A percentile compares a stretch with the other conserved stretches of the same genome.
Evolutionary conservation across 2,329 filamentous ascomycete species (phyloP).

Genomic region (Trichoderma simmonsii): DNA sequence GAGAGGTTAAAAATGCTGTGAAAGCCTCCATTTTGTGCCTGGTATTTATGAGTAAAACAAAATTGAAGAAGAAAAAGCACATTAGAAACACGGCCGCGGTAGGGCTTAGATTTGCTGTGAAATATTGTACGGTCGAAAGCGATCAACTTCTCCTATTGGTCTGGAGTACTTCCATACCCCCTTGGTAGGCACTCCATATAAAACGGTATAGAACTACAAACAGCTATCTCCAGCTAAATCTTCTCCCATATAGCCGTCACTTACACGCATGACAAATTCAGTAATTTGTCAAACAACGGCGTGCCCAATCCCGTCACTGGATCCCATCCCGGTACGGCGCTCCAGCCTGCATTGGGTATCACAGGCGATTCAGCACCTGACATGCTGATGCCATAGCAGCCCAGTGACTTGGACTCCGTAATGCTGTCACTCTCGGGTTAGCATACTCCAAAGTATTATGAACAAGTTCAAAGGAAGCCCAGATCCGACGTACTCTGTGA

Average conservation of each 20-base stretch:
- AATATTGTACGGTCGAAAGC: no score
- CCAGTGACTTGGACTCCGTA: conserved; percentile 32
- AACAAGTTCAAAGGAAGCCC: neutral
- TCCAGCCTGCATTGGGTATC: conserved; percentile 22
- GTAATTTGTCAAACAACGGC: conserved; percentile 19
- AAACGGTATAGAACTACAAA: neutral
- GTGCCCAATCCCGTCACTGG: conserved; percentile 21
- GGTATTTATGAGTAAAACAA: no score
- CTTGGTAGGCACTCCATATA: no score
- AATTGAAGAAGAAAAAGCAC: no score
- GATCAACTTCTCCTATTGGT: no score
- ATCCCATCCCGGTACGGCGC: conserved; percentile 20
- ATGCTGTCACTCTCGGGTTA: conserved; percentile 29
- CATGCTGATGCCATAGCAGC: conserved; percentile 31
- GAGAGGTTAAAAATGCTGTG: neutral
- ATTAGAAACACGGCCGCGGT: no score
- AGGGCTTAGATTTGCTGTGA: no score
- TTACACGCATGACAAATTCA: neutral
- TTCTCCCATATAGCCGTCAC: neutral
- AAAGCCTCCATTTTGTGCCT: neutral
- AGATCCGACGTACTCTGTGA: conserved; percentile 34
- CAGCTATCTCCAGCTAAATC: neutral
- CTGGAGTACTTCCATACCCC: no score
- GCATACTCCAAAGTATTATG: neutral
- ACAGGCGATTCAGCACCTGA: conserved; percentile 27